Conservation (phyloP, 2,329 filamentous ascomycete species). For the Akanthomyces lecanii region DNA sequence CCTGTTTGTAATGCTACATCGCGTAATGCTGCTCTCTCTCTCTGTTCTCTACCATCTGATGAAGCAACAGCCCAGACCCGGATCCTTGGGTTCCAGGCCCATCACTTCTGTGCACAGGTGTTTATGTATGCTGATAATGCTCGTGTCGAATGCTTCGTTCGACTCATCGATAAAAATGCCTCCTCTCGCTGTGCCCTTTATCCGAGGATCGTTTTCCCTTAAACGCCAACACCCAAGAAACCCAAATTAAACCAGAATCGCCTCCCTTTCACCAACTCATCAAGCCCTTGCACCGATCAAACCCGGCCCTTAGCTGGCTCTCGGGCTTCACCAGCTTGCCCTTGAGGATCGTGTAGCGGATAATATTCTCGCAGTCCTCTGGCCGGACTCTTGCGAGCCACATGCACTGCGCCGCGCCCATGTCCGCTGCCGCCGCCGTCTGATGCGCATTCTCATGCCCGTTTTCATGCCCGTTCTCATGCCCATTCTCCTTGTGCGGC, state of each 20-base stretch:
- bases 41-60: too few species aligned
- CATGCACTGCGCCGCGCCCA: conserved; percentile 79
- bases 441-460: too few species aligned
- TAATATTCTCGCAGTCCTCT: conserved; percentile 88
- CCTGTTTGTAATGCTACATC: too few species aligned
- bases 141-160: too few species aligned
- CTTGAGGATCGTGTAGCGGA: conserved; percentile 83
- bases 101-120: too few species aligned
- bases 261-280: conserved; percentile 71
- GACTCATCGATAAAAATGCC: too few species aligned
- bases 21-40: too few species aligned
- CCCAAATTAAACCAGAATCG: not conserved
- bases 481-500: conserved; percentile 17
- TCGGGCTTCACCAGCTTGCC: conserved; percentile 92
- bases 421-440: conserved; percentile 29
- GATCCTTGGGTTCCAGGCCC: too few species aligned
- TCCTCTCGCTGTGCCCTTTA: too few species aligned
- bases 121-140: too few species aligned
- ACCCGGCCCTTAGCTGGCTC: conserved; percentile 80
- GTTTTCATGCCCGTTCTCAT: not conserved
- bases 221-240: not conserved
- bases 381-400: conserved; percentile 84
- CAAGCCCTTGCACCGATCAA: conserved; percentile 74
- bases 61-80: too few species aligned
- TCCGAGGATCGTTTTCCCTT: not conserved